Percentiles rank a stretch among this genome's conserved stretches.
Evolutionary conservation across 1,139 yeast species (phyloP).

Genomic region (Yamadazyma songkhlaensis): DNA sequence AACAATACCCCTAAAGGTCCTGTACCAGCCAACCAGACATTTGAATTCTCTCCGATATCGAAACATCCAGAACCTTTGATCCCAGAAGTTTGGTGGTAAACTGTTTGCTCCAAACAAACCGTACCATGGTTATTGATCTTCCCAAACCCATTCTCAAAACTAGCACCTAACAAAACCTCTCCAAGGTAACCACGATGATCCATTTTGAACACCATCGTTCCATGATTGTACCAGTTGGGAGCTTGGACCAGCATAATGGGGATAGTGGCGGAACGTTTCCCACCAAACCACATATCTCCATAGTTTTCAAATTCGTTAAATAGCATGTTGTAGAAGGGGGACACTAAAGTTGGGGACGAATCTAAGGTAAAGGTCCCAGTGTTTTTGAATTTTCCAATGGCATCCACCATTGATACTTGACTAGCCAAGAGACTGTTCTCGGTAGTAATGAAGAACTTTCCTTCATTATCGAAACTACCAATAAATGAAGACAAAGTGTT

Average conservation of each 20-base stretch:
- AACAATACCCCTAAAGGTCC: slow-evolving; percentile 12
- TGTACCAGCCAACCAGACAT: slow-evolving; percentile 19
- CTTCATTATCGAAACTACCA: slow-evolving; percentile 21
- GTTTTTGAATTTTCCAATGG: slow-evolving; percentile 5
- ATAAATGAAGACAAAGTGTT: slow-evolving; percentile 21
- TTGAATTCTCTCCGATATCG: slow-evolving; percentile 20
- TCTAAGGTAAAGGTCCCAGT: slow-evolving; percentile 15
- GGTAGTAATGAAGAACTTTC: slow-evolving; percentile 21
- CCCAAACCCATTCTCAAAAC: slow-evolving; percentile 6
- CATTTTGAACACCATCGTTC: slow-evolving; percentile 22
- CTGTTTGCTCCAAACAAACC: slow-evolving; percentile 25
- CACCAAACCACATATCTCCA: slow-evolving; percentile 26
- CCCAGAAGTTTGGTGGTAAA: slow-evolving; percentile 21
- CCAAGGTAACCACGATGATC: slow-evolving; percentile 17
- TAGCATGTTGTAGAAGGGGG: slow-evolving; percentile 18
- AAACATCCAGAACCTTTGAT: slow-evolving; percentile 29
- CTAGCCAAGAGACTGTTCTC: slow-evolving; percentile 5
- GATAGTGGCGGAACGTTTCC: slow-evolving; percentile 16
- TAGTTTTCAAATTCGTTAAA: slow-evolving; percentile 20
- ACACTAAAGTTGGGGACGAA: slow-evolving; percentile 13
- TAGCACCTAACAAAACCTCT: slow-evolving; percentile 16
- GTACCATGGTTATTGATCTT: slow-evolving; percentile 26
- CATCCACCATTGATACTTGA: slow-evolving; percentile 2
- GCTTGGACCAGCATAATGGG: slow-evolving; percentile 20
- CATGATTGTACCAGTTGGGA: slow-evolving; percentile 22